A percentile compares a stretch with the other conserved stretches of the same genome.
Conservation (phyloP, 306 rosid species). For the Cucumis cinereus region DNA sequence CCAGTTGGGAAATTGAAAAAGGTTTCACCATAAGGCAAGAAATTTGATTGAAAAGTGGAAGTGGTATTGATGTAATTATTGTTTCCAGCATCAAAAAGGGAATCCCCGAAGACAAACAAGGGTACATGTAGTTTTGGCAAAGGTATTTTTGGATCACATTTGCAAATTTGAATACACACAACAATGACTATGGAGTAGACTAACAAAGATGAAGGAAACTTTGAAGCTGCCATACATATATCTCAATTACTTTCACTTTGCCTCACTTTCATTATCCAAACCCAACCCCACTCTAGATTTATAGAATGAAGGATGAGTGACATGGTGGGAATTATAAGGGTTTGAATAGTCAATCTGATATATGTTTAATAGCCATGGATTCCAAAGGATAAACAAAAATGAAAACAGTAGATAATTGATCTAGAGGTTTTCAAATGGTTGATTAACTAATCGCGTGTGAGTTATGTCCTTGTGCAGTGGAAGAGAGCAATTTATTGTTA, state of each 20-base stretch:
- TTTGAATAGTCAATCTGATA: too few relatives aligned
- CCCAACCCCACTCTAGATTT: too few relatives aligned
- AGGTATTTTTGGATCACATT: not conserved
- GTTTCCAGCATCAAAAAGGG: conserved; percentile 26
- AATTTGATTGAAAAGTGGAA: conserved; percentile 13
- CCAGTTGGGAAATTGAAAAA: conserved; percentile 41
- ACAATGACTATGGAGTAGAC: not conserved
- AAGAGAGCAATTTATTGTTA: too few relatives aligned
- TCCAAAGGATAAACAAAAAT: too few relatives aligned
- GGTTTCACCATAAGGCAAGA: conserved; percentile 34
- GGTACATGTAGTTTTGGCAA: not conserved
- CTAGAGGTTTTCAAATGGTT: too few relatives aligned
- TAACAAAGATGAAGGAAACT: not conserved
- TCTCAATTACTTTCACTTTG: not conserved
- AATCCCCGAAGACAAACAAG: conserved; percentile 31
- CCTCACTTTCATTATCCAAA: too few relatives aligned
- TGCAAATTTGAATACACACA: not conserved
- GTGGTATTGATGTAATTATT: conserved; percentile 23
- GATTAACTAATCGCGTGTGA: too few relatives aligned
- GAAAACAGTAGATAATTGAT: too few relatives aligned
- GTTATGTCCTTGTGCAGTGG: too few relatives aligned
- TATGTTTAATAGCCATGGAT: too few relatives aligned
- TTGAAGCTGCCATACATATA: not conserved
- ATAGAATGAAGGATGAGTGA: too few relatives aligned
- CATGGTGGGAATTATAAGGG: too few relatives aligned